Percentiles rank a stretch among this genome's conserved stretches.
Conservation (phyloP, 768 basidiomycete species). For the Leccinum subtestaceum region DNA sequence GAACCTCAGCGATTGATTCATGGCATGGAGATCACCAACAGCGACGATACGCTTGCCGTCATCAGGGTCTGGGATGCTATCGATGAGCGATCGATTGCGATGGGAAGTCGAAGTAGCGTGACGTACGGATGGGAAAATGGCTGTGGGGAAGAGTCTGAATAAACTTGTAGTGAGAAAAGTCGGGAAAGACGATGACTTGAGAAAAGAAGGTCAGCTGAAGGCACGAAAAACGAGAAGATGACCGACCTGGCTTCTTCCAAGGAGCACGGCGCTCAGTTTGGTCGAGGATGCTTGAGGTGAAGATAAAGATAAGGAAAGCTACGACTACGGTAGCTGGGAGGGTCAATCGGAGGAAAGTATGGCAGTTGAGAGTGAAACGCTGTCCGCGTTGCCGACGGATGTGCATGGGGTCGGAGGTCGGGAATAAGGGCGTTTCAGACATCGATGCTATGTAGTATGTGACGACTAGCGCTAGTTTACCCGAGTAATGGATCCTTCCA, state of each 20-base stretch:
- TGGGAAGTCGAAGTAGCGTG: background rate
- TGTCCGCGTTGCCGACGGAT: background rate
- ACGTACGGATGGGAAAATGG: conserved; percentile 56
- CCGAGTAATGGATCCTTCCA: no score
- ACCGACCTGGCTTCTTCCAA: conserved; percentile 19
- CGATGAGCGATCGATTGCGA: background rate
- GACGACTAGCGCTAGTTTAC: no score
- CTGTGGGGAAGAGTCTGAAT: conserved; percentile 41
- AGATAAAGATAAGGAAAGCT: conserved; percentile 43
- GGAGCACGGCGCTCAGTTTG: background rate
- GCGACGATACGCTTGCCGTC: conserved; percentile 59
- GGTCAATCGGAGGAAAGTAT: conserved; percentile 1
- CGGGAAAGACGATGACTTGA: conserved; percentile 35
- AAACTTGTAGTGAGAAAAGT: conserved; percentile 52
- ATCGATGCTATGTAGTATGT: background rate
- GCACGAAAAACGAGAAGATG: background rate
- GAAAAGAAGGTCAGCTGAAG: background rate
- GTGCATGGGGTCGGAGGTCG: background rate
- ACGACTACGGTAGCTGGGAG: conserved; percentile 37
- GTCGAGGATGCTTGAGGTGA: conserved; percentile 34
- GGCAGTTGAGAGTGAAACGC: background rate
- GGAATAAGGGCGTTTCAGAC: conserved; percentile 17
- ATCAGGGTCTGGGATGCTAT: conserved; percentile 41
- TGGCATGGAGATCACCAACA: conserved; percentile 89
- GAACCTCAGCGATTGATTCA: conserved; percentile 64